Evolutionary conservation across 768 basidiomycete species (phyloP).

Genomic region (Cystofilobasidium capitatum): DNA sequence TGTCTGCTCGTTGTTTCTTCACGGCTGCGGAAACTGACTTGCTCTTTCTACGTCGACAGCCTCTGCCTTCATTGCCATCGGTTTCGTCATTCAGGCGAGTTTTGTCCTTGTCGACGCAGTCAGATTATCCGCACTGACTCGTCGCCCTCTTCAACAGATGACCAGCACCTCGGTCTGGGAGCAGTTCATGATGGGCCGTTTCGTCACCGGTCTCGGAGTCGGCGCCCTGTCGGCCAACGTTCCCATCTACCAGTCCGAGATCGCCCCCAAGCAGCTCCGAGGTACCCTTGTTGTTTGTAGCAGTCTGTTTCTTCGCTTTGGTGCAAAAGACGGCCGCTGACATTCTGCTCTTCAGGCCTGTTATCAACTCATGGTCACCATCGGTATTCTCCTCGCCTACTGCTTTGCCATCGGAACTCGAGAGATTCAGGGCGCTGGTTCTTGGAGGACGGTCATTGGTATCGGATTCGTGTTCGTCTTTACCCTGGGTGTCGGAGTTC

Average conservation of each 20-base stretch:
- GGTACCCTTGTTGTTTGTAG: slow-evolving; percentile 49
- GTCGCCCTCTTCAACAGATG: neutral
- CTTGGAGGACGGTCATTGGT: slow-evolving; percentile 50
- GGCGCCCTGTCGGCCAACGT: slow-evolving; percentile 60
- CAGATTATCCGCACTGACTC: slow-evolving; percentile 30
- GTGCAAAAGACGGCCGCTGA: no score
- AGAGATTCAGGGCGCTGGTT: neutral
- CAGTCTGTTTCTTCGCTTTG: neutral
- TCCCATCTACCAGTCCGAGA: slow-evolving; percentile 43
- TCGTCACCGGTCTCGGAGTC: slow-evolving; percentile 58
- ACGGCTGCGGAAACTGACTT: slow-evolving; percentile 1
- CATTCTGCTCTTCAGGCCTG: no score
- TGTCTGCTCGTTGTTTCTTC: slow-evolving; percentile 42
- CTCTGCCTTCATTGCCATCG: slow-evolving; percentile 48
- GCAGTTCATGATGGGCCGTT: slow-evolving; percentile 45
- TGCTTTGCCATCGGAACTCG: slow-evolving; percentile 14
- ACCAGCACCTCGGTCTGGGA: neutral
- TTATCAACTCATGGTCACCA: slow-evolving; percentile 2
- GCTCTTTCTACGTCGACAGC: neutral
- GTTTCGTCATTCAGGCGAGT: slow-evolving; percentile 45
- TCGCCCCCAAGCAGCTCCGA: slow-evolving; percentile 60
- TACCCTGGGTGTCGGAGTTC: slow-evolving; percentile 11
- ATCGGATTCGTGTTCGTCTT: neutral
- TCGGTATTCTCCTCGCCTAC: slow-evolving; percentile 14
- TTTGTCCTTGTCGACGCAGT: slow-evolving; percentile 58